phyloP scores from a whole-genome alignment of 768 basidiomycete genomes.

The Aureoboletus auriporus region DNA sequence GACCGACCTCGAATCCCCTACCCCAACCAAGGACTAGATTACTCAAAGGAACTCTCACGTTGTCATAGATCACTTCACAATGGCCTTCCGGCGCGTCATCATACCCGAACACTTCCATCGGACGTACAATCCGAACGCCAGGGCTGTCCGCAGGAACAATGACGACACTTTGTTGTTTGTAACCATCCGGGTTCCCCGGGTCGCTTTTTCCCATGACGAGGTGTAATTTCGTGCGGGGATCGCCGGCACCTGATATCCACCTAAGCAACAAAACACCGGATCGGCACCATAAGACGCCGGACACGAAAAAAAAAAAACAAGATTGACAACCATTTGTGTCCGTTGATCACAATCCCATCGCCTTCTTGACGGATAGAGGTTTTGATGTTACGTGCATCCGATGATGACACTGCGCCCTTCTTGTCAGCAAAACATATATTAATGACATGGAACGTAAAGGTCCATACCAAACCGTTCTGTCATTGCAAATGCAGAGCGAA shows the following conservation, averaged over 20 bases:
- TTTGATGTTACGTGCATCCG: constrained; percentile 92
- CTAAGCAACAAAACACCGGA: constrained; percentile 33
- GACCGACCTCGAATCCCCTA: constrained; percentile 79
- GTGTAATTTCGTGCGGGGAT: constrained; percentile 85
- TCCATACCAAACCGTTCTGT: constrained; percentile 81
- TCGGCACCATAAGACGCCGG: constrained; percentile 11
- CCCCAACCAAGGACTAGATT: constrained; percentile 94
- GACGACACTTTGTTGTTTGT: constrained; percentile 90
- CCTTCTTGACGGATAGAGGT: constrained; percentile 84
- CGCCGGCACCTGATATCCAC: constrained; percentile 98
- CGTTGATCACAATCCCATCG: constrained; percentile 87
- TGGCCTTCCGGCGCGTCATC: constrained; percentile 97
- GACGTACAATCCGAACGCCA: constrained; percentile 87
- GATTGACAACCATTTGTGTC: constrained; percentile 82
- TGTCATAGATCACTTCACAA: constrained; percentile 91
- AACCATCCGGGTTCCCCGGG: constrained; percentile 67
- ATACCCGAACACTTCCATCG: constrained; percentile 91
- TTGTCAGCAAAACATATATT: constrained; percentile 8
- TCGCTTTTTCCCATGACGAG: constrained; percentile 96
- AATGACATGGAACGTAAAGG: constrained; percentile 1
- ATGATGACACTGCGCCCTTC: constrained; percentile 62
- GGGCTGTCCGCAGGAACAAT: constrained; percentile 86
- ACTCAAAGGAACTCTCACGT: constrained; percentile 81
- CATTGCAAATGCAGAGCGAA: constrained; percentile 94
- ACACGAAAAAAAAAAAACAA: background rate